Base-by-base conservation (phyloP, 2,329 filamentous ascomycete genomes). In the Tolypocladium capitatum region DNA sequence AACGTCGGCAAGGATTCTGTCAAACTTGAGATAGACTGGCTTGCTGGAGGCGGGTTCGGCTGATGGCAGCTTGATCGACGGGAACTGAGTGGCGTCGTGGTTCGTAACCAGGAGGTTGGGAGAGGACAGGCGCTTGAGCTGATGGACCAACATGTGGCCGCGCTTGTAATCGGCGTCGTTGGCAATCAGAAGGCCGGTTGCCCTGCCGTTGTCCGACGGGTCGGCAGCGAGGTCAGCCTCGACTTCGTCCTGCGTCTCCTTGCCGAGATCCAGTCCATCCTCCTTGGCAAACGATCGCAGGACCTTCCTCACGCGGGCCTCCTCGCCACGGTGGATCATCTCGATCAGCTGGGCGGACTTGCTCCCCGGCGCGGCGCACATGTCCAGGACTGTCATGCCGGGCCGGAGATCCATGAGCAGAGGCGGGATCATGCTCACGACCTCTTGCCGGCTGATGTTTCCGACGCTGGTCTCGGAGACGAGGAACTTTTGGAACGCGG, bases 371-470 rank as follows among this genome's bases (percentile, higher is more conserved):
- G 92, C 92, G 50, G 92, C 92, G 68, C 92, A 98, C 72, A 98
- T 83, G 65, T 98, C 92, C 57, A 98, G 71, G 10, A 96, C 90
- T 1, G 84, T 85, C 83, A 96, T 94, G 46, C 90, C 87, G 5
- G 92, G 90, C 56, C 81, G 80, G 45, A 97, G 75, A 60, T 97
- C 90, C 73, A 98, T 85, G 58, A 97, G 74, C 57, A 97, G 76
- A 27, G 92, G 92, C 27, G 92, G 92, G 53, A 98, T 97, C 92
- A 98, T 98, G 71, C 88, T 95, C 60, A 98, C 92, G 41, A 95
- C 84, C 70, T 98, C 92, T 68, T 98, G 92, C 59, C 92, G 81
- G 67, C 86, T 95, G 60, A 98, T 97, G 65, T 97, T 98, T 59
- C 92, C 92, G 21, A 97, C 89, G 48, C 86, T 89, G 4, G 92